A percentile compares a stretch with the other conserved stretches of the same genome.
These are phyloP conservation scores for Emmonsiellopsis sp. DNA, from an alignment of 2,329 filamentous ascomycete species.

Conservation along the genomic window DNA sequence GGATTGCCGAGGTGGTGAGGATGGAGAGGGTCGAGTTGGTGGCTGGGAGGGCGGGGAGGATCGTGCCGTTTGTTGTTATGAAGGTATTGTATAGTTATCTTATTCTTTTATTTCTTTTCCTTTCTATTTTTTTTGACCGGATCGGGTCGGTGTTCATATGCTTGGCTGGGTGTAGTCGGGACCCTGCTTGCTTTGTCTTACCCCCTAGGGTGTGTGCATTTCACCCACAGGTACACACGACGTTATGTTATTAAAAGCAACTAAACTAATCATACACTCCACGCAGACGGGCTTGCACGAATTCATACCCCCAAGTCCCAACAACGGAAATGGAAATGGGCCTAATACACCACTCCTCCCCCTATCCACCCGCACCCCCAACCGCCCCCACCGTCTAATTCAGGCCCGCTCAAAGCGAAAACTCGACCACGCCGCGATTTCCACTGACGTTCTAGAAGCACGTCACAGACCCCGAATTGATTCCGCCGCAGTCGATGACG, in stretches of 20 bases:
- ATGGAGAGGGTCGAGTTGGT: slow-evolving; percentile 43
- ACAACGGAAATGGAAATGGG: background rate
- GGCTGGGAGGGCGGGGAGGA: slow-evolving; percentile 20
- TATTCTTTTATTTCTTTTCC: background rate
- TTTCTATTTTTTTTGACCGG: background rate
- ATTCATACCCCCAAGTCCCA: background rate
- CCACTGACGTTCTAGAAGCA: slow-evolving; percentile 33
- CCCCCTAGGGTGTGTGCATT: too few species aligned
- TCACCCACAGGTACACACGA: too few species aligned
- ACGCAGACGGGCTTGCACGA: background rate
- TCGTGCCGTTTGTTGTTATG: slow-evolving; percentile 33
- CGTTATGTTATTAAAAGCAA: too few species aligned
- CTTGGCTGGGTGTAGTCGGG: too few species aligned
- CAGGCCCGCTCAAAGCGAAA: slow-evolving; percentile 29
- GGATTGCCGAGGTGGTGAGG: slow-evolving; percentile 59
- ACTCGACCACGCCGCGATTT: slow-evolving; percentile 25
- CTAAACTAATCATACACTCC: too few species aligned
- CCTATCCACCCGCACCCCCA: slow-evolving; percentile 6
- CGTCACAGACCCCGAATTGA: background rate
- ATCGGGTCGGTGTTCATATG: background rate
- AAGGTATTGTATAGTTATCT: slow-evolving; percentile 18
- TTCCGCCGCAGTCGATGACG: background rate
- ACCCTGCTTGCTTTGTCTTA: too few species aligned
- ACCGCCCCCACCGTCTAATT: slow-evolving; percentile 12
- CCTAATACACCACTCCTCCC: slow-evolving; percentile 2